phyloP scores from a whole-genome alignment of 164 flowering plant species.

The Cinnamomum micranthum region DNA sequence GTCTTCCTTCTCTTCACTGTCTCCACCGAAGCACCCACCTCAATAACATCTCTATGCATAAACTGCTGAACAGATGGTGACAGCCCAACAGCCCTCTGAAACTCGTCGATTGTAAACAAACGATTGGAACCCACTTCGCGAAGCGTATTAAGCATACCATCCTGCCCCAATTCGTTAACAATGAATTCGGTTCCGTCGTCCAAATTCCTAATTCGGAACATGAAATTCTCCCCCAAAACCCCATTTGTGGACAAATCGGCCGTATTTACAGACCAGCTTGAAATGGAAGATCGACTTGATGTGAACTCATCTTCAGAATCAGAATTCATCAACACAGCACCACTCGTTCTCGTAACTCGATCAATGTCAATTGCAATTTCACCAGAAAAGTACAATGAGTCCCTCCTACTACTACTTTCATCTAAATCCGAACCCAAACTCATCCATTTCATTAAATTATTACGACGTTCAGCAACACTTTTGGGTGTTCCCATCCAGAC shows the following conservation, averaged over 20 bases:
- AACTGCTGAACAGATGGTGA: slow-evolving; percentile 36
- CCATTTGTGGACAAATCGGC: slow-evolving; percentile 15
- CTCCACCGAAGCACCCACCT: slow-evolving; percentile 10
- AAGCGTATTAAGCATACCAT: slow-evolving; percentile 29
- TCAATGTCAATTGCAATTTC: slow-evolving; percentile 13
- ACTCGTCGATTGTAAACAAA: slow-evolving; percentile 38
- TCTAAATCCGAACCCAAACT: slow-evolving; percentile 25
- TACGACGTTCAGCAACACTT: slow-evolving; percentile 58
- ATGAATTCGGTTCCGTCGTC: slow-evolving; percentile 35
- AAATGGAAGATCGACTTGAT: slow-evolving; percentile 29
- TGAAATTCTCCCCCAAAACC: slow-evolving; percentile 19
- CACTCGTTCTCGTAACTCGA: slow-evolving; percentile 36
- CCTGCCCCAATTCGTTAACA: slow-evolving; percentile 26
- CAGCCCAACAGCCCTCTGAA: slow-evolving; percentile 32
- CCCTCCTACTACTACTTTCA: slow-evolving; percentile 11
- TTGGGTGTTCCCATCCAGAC: slow-evolving; percentile 50
- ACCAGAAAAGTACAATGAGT: slow-evolving; percentile 14
- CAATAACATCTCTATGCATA: slow-evolving; percentile 30
- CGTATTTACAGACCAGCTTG: slow-evolving; percentile 10
- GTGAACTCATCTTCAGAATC: slow-evolving; percentile 27
- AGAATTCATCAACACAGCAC: slow-evolving; percentile 42
- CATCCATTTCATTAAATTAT: slow-evolving; percentile 50
- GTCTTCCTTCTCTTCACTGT: slow-evolving; percentile 29
- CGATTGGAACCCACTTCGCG: slow-evolving; percentile 41
- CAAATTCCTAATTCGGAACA: slow-evolving; percentile 32